Conservation (phyloP, 75 land plant genomes). For the Pseudotsuga menziesii region DNA sequence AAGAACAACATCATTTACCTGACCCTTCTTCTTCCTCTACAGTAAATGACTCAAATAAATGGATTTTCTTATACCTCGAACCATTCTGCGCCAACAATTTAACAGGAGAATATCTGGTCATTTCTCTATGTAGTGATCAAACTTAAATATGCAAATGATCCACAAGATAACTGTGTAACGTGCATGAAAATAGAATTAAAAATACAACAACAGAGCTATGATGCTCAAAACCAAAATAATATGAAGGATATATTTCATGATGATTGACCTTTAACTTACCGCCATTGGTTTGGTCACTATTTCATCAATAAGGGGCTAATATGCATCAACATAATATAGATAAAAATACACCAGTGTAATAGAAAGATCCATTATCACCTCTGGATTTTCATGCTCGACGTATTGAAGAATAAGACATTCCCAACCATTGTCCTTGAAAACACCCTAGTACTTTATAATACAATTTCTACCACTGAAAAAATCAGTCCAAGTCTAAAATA, state of each 20-base stretch:
- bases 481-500: slow-evolving; percentile 6
- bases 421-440: slow-evolving; percentile 32
- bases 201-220: background rate
- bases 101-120: background rate
- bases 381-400: slow-evolving; percentile 89
- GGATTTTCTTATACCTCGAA: slow-evolving; percentile 21
- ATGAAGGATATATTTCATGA: background rate
- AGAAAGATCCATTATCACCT: slow-evolving; percentile 41
- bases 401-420: slow-evolving; percentile 80
- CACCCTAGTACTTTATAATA: slow-evolving; percentile 56
- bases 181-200: background rate
- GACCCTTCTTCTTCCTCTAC: slow-evolving; percentile 88
- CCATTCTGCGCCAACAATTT: slow-evolving; percentile 17
- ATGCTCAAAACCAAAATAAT: too few species aligned
- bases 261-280: background rate
- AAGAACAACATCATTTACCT: slow-evolving; percentile 34
- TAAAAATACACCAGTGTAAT: slow-evolving; percentile 1
- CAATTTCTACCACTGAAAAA: slow-evolving; percentile 52
- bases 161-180: background rate
- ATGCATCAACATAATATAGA: background rate
- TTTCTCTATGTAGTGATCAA: background rate
- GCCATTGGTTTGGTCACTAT: background rate
- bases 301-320: background rate
- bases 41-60: slow-evolving; percentile 58
- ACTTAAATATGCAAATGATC: background rate